Conservation (phyloP, 208 protist genomes). For the Leishmania tarentolae region DNA sequence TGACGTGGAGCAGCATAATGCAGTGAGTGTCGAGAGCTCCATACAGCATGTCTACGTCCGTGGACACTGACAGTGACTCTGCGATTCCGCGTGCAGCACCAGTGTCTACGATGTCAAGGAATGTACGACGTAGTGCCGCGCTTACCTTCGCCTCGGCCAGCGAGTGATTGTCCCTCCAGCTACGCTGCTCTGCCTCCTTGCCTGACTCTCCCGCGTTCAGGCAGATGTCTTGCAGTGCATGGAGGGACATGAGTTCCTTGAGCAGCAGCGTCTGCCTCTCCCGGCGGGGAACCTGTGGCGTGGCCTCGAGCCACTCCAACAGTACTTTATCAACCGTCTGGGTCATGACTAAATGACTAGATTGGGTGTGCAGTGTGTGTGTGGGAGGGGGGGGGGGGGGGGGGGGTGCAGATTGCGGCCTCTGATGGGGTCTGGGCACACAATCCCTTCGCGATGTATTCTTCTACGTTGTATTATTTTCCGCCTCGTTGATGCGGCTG, state of each 20-base stretch:
- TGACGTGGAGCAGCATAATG: constrained; percentile 30
- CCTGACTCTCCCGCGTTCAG: background rate
- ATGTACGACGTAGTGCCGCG: constrained; percentile 12
- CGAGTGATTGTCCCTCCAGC: constrained; percentile 1
- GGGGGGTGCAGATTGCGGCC: background rate
- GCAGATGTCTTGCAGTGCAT: constrained; percentile 4
- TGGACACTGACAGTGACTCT: constrained; percentile 35
- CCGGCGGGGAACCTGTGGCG: constrained; percentile 23
- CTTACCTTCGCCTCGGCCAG: constrained; percentile 15
- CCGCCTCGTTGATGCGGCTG: background rate
- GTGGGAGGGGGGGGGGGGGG: background rate
- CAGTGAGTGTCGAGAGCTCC: constrained; percentile 30
- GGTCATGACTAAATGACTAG: background rate
- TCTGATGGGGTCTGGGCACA: background rate
- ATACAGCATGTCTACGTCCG: constrained; percentile 32
- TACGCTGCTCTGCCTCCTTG: background rate
- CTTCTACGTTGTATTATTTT: background rate
- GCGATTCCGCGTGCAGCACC: constrained; percentile 24
- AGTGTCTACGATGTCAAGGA: constrained; percentile 36
- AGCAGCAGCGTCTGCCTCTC: constrained; percentile 31
- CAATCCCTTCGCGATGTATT: background rate
- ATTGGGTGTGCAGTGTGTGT: background rate
- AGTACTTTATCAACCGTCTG: constrained; percentile 28
- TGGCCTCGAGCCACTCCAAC: constrained; percentile 23
- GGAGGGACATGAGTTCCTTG: constrained; percentile 25